These are phyloP conservation scores for Suhomyces bolitotheri DNA, from an alignment of 1,139 yeast genomes.

Conservation along the genomic window DNA sequence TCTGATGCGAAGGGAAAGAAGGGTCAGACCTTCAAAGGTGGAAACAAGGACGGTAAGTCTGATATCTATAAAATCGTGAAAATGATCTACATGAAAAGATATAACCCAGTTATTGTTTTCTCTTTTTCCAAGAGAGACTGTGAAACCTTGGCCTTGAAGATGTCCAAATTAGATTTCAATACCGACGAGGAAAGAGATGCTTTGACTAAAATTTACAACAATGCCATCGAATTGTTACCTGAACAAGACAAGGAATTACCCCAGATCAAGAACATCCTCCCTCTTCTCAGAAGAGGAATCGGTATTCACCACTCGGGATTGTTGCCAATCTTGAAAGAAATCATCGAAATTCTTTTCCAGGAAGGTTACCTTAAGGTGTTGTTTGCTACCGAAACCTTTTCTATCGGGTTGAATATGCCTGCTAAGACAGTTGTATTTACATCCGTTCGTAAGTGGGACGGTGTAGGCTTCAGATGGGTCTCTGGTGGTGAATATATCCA, in stretches of 20 bases:
- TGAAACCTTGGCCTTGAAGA: conserved; percentile 87
- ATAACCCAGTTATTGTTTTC: conserved; percentile 97
- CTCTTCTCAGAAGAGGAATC: conserved; percentile 87
- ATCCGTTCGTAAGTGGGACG: conserved; percentile 97
- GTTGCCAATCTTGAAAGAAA: conserved; percentile 92
- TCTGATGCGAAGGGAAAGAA: conserved; percentile 64
- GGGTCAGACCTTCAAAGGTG: conserved; percentile 89
- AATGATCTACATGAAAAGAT: conserved; percentile 94
- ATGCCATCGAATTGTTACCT: conserved; percentile 84
- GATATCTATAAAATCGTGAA: conserved; percentile 96
- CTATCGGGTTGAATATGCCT: conserved; percentile 97
- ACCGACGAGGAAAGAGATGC: conserved; percentile 90
- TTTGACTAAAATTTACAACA: conserved; percentile 80
- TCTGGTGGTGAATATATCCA: conserved; percentile 99
- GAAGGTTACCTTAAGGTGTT: conserved; percentile 92
- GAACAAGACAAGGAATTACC: conserved; percentile 91
- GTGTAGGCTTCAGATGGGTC: conserved; percentile 95
- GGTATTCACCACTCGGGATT: conserved; percentile 98
- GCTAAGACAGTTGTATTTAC: conserved; percentile 98
- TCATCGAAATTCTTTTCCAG: conserved; percentile 93
- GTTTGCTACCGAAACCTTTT: conserved; percentile 97
- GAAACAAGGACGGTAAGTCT: conserved; percentile 77
- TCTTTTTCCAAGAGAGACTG: conserved; percentile 96
- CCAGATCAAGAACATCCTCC: conserved; percentile 87
- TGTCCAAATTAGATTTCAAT: conserved; percentile 93